These are phyloP conservation scores for Conidiobolus incongruus DNA, from an alignment of 371 early-diverging fungal species.

Conservation along the genomic window DNA sequence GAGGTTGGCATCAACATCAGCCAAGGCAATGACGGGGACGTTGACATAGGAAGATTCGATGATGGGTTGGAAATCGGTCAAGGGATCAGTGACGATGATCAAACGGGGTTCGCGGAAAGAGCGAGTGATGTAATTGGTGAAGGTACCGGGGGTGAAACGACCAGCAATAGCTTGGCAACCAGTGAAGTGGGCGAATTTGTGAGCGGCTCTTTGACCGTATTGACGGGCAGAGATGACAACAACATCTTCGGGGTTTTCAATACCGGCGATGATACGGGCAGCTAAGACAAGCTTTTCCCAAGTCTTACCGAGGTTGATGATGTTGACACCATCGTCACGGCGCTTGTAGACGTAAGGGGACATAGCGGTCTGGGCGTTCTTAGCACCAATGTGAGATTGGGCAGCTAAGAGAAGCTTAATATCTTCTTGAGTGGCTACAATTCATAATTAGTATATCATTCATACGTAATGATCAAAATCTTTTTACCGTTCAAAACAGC, in stretches of 20 bases:
- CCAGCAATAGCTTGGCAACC: constrained; percentile 96
- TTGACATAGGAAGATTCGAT: constrained; percentile 97
- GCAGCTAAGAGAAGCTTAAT: constrained; percentile 82
- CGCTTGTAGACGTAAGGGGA: constrained; percentile 81
- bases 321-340: constrained; percentile 82
- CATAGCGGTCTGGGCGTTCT: constrained; percentile 83
- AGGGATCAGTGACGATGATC: constrained; percentile 95
- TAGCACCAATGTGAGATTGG: constrained; percentile 74
- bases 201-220: constrained; percentile 96
- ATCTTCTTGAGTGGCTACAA: constrained; percentile 44
- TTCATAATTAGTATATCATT: not conserved
- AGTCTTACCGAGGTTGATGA: constrained; percentile 96
- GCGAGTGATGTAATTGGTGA: constrained; percentile 98
- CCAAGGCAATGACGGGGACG: constrained; percentile 97
- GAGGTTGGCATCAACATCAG: constrained; percentile 92
- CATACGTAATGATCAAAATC: too few relatives aligned
- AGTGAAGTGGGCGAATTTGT: constrained; percentile 94
- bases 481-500: constrained; percentile 4
- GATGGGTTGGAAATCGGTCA: constrained; percentile 96
- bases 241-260: constrained; percentile 91
- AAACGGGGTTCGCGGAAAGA: constrained; percentile 96
- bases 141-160: constrained; percentile 99
- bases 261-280: constrained; percentile 89
- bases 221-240: constrained; percentile 89
- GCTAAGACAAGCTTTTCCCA: constrained; percentile 99